Conservation (phyloP, 768 basidiomycete genomes). For the Termitomyces titanicus region DNA sequence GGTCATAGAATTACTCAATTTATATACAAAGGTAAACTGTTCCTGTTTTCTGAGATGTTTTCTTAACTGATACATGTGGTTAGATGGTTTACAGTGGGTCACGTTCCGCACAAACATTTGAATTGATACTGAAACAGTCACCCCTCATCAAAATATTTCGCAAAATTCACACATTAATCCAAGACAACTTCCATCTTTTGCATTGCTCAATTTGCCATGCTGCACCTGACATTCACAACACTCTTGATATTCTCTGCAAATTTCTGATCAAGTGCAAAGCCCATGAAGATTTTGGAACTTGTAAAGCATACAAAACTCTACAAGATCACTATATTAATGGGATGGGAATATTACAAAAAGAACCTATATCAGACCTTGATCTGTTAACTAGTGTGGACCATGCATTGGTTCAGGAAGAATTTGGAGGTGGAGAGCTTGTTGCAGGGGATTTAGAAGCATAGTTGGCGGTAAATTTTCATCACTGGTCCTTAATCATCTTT, state of each 20-base stretch:
- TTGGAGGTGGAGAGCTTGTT: not conserved
- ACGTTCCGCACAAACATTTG: too few relatives aligned
- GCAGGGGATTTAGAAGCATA: not conserved
- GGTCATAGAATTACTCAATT: constrained; percentile 31
- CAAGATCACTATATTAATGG: constrained; percentile 8
- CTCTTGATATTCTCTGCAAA: constrained; percentile 12
- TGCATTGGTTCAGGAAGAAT: not conserved
- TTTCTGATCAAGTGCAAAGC: not conserved
- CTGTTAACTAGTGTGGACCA: not conserved
- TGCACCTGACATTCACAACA: constrained; percentile 22
- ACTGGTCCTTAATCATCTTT: too few relatives aligned
- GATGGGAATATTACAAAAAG: constrained; percentile 3
- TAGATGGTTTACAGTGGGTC: too few relatives aligned
- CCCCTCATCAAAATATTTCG: not conserved
- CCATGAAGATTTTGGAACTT: not conserved
- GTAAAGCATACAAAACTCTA: not conserved
- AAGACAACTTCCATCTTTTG: constrained; percentile 19
- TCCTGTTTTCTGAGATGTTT: too few relatives aligned
- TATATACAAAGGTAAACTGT: constrained; percentile 18
- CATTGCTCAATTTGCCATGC: constrained; percentile 19
- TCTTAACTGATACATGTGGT: too few relatives aligned
- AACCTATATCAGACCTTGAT: not conserved
- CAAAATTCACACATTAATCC: constrained; percentile 14
- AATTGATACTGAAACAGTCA: too few relatives aligned
- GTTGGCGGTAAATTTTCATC: not conserved